Base-by-base conservation (phyloP, 257 asterid species). In the Plectranthus barbatus region DNA sequence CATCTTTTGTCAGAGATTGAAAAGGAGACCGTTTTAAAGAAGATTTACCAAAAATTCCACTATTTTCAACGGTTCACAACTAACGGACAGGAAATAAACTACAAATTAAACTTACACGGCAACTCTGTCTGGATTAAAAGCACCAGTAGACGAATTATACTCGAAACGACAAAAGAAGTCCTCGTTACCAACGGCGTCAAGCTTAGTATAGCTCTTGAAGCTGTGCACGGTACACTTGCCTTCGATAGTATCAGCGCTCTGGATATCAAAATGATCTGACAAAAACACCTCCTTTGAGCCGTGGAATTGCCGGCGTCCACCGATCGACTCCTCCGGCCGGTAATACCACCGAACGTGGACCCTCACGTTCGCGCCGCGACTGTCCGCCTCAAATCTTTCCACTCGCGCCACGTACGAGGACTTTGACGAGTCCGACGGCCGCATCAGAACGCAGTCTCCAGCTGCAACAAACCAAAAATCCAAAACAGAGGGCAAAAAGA, bases 261-360 rank as follows among this genome's bases (percentile, higher is more conserved):
- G 98, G 42, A 70, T 60, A 80, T 91, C 98, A 12, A 67, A 83
- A 49, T 91, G 98, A 77, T 91, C 98, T 11, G 98, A 91, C 68
- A 91, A 74, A 69, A 91, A 91, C 46, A 91, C 66, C 83, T 91
- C 98, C 73, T 91, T 91, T 8, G 88, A 80, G 66, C 98, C 95
- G 75, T 91, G 98, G 62, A 88, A 91, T n/a, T n/a, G n/a, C n/a
- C n/a, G n/a, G n/a, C n/a, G n/a, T n/a, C n/a, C n/a, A n/a, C n/a
- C 98, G 77, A 88, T 76, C 67, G 98, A 88, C 72, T 91, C 98
- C 64, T 91, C 98, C 67, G 98, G 98, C 41, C 98, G 95, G 77
- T 91, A 91, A 55, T 91, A 91, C 96, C 98, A 88, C 57, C 96
- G 69, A 53, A 86, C 92, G 33, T 83, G 84, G 51, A 88, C 58